Conservation (phyloP, 257 asterid genomes). For the Misopates orontium region DNA sequence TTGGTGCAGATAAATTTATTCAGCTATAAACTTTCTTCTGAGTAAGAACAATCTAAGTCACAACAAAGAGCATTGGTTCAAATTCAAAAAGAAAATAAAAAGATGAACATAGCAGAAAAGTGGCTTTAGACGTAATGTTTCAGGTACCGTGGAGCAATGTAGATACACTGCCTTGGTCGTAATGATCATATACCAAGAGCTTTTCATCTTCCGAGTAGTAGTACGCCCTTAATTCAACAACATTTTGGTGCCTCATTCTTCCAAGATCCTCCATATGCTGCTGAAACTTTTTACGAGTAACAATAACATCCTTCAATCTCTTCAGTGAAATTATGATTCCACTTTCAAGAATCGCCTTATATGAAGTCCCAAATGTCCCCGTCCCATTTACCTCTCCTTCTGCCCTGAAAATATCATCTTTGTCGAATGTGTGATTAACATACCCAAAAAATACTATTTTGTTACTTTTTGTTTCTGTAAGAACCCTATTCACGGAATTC, state of each 20-base stretch:
- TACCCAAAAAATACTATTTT: too few species aligned
- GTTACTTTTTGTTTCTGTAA: too few species aligned
- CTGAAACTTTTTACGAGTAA: neutral
- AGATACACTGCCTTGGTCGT: neutral
- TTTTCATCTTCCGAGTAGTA: neutral
- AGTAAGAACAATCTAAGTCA: too few species aligned
- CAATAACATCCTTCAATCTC: constrained; percentile 7
- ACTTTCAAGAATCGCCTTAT: neutral
- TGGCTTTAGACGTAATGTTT: too few species aligned
- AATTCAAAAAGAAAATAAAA: too few species aligned
- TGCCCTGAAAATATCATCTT: neutral
- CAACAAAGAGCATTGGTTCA: too few species aligned
- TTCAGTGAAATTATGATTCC: constrained; percentile 3
- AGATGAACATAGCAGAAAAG: too few species aligned
- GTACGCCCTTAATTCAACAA: constrained; percentile 11
- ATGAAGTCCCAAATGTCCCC: constrained; percentile 6
- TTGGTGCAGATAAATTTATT: too few species aligned
- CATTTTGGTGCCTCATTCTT: constrained; percentile 14
- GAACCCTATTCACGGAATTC: too few species aligned
- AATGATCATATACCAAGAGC: constrained; percentile 10
- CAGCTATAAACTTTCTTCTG: too few species aligned
- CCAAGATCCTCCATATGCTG: constrained; percentile 19
- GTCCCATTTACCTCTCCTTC: neutral
- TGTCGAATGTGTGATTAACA: neutral
- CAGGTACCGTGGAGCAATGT: too few species aligned